Conservation (phyloP, 2,329 filamentous ascomycete species). For the Colletotrichum karsti region DNA sequence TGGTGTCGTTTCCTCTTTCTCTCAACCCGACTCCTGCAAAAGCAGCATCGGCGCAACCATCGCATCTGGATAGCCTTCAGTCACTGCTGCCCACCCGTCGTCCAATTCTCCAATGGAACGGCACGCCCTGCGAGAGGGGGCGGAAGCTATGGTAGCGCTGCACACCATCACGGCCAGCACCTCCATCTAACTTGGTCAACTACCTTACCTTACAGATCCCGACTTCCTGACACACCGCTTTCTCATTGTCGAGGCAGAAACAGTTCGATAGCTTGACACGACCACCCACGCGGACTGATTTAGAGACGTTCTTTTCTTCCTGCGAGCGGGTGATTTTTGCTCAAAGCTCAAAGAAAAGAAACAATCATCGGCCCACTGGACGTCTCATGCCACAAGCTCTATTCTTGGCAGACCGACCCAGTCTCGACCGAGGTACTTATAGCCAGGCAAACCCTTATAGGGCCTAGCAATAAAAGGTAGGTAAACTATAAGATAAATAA, state of each 20-base stretch:
- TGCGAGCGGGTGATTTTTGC: not conserved
- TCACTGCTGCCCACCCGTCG: conserved; percentile 3
- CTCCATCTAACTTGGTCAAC: not conserved
- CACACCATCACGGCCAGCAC: conserved; percentile 2
- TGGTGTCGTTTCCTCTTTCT: conserved; percentile 3
- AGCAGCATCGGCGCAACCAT: not conserved
- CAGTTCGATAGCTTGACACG: not conserved
- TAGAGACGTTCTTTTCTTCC: not conserved
- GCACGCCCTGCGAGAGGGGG: conserved; percentile 5
- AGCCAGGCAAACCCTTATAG: no score
- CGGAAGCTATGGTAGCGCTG: conserved; percentile 20
- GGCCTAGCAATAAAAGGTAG: no score
- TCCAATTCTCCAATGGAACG: conserved; percentile 24
- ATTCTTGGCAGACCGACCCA: conserved; percentile 12
- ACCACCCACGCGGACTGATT: not conserved
- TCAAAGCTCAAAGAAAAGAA: conserved; percentile 1
- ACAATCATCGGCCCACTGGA: conserved; percentile 5
- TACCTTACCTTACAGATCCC: not conserved
- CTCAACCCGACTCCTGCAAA: not conserved
- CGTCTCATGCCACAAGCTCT: conserved; percentile 14
- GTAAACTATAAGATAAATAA: no score
- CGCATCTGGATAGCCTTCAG: conserved; percentile 6
- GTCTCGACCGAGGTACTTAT: no score
- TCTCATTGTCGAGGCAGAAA: not conserved
- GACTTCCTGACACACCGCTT: not conserved